Conservation (phyloP, 2,329 filamentous ascomycete species). For the Fusarium protoensiforme region DNA sequence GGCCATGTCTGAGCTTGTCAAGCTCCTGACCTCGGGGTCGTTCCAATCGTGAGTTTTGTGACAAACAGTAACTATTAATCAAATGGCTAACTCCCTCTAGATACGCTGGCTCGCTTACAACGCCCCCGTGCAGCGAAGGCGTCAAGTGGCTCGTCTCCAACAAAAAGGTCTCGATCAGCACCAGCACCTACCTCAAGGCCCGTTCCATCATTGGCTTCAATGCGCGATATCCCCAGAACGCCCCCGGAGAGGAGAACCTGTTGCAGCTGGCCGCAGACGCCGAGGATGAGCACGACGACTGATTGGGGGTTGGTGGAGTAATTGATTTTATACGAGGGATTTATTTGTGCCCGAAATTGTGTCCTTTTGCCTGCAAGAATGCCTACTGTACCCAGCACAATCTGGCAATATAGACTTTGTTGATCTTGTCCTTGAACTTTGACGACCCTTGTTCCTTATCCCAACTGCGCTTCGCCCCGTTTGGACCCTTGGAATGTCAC, state of each 20-base stretch:
- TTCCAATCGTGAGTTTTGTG: slow-evolving; percentile 43
- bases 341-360: neutral
- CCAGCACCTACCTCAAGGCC: slow-evolving; percentile 61
- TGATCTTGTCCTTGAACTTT: neutral
- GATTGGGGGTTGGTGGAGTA: neutral
- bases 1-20: slow-evolving; percentile 54
- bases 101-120: slow-evolving; percentile 71
- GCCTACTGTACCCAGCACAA: neutral
- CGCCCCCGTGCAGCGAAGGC: slow-evolving; percentile 69
- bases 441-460: neutral
- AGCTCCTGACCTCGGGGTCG: slow-evolving; percentile 43
- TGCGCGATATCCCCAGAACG: slow-evolving; percentile 64
- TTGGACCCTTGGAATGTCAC: neutral
- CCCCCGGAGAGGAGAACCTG: slow-evolving; percentile 52
- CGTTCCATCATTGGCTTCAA: slow-evolving; percentile 67
- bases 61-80: neutral
- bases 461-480: neutral
- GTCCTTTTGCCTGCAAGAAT: neutral
- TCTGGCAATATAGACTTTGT: neutral
- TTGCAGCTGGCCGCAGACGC: slow-evolving; percentile 1
- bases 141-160: slow-evolving; percentile 64
- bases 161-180: slow-evolving; percentile 58
- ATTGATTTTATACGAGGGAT: neutral
- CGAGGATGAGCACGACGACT: neutral
- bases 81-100: slow-evolving; percentile 26